These are phyloP conservation scores for Fraxinus platypoda DNA, from an alignment of 305 asterid genomes.

Conservation along the genomic window DNA sequence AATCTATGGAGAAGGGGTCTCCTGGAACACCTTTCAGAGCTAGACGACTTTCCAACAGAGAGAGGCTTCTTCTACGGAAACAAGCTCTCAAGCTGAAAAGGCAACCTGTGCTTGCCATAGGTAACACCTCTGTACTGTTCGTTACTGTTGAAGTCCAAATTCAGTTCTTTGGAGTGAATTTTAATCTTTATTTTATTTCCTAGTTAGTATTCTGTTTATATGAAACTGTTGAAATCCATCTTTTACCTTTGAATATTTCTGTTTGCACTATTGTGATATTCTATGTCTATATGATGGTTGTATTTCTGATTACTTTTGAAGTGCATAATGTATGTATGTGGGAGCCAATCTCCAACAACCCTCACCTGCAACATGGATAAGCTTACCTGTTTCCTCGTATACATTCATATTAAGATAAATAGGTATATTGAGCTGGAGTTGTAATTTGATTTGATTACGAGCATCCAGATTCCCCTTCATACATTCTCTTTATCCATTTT, in stretches of 20 bases:
- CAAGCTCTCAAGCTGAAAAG: slow-evolving; percentile 71
- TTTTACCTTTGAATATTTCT: neutral
- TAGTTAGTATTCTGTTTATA: neutral
- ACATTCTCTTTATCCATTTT: neutral
- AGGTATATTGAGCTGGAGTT: neutral
- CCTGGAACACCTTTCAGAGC: slow-evolving; percentile 31
- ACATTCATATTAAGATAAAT: neutral
- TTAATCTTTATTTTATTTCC: neutral
- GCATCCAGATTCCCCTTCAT: neutral
- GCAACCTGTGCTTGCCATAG: slow-evolving; percentile 72
- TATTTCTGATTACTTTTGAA: neutral
- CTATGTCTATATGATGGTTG: neutral
- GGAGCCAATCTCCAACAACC: neutral
- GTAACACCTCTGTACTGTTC: slow-evolving; percentile 36
- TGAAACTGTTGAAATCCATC: neutral
- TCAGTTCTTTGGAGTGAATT: neutral
- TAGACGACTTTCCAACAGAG: slow-evolving; percentile 72
- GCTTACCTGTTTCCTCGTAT: neutral
- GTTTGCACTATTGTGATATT: neutral
- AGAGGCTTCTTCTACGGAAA: slow-evolving; percentile 82
- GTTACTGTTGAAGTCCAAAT: neutral
- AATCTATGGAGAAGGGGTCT: slow-evolving; percentile 28
- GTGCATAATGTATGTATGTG: neutral
- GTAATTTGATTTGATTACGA: neutral
- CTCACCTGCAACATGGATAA: neutral